A percentile compares a stretch with the other conserved stretches of the same genome.
These are phyloP conservation scores for Ligustrum vulgare DNA, from an alignment of 257 asterid species.

Conservation along the genomic window DNA sequence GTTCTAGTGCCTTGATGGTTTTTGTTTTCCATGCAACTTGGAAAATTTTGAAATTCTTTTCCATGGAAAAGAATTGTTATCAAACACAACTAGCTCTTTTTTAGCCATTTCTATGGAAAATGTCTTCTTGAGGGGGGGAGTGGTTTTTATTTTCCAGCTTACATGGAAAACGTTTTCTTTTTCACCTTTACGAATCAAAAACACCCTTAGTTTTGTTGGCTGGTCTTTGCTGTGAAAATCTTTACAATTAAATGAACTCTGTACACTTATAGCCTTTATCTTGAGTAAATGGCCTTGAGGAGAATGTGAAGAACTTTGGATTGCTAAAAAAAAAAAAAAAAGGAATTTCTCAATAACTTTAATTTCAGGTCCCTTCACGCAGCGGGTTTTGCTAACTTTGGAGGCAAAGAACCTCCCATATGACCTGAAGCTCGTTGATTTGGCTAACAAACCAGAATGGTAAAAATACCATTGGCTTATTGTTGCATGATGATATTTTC, in stretches of 20 bases:
- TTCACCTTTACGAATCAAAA: too few relatives aligned
- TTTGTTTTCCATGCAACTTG: too few relatives aligned
- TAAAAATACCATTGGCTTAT: conserved; percentile 19
- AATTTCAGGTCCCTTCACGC: conserved; percentile 83
- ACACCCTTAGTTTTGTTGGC: neutral
- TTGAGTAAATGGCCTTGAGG: too few relatives aligned
- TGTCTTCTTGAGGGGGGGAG: too few relatives aligned
- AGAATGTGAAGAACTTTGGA: neutral
- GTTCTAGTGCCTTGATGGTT: too few relatives aligned
- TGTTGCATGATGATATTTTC: neutral
- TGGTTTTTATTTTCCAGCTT: too few relatives aligned
- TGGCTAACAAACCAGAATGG: conserved; percentile 90
- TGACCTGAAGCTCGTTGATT: conserved; percentile 74
- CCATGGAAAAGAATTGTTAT: too few relatives aligned
- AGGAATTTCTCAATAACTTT: neutral
- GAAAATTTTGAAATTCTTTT: too few relatives aligned
- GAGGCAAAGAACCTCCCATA: conserved; percentile 89
- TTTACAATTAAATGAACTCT: neutral
- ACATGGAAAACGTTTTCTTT: too few relatives aligned
- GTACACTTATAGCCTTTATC: neutral
- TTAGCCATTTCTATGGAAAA: too few relatives aligned
- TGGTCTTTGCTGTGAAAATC: neutral
- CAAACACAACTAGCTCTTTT: too few relatives aligned
- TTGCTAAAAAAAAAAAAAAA: neutral
- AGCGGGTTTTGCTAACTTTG: conserved; percentile 81